These are phyloP conservation scores for Umbilicaria muhlenbergii DNA, from an alignment of 495 filamentous ascomycete species.

Conservation along the genomic window DNA sequence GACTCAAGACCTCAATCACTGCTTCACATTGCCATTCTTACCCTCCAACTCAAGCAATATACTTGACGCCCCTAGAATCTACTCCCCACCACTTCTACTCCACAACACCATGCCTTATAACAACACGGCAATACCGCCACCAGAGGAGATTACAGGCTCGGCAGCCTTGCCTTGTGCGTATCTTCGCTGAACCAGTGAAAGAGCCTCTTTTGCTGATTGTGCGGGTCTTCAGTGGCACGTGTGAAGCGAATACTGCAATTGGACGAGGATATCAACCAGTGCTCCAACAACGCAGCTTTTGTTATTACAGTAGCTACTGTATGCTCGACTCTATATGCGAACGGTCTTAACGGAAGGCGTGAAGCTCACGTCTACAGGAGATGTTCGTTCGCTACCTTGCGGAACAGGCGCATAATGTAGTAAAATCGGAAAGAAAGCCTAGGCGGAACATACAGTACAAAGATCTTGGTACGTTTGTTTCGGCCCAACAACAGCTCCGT, in stretches of 20 bases:
- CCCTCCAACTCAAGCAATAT: too few relatives aligned
- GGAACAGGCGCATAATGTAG: conserved; percentile 70
- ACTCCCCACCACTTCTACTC: too few relatives aligned
- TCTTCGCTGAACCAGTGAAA: not conserved
- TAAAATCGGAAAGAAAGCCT: conserved; percentile 80
- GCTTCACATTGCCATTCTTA: too few relatives aligned
- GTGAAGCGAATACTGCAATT: conserved; percentile 86
- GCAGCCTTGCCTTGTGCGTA: conserved; percentile 70
- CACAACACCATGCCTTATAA: conserved; percentile 65
- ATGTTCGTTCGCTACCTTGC: conserved; percentile 92
- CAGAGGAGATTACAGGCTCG: conserved; percentile 72
- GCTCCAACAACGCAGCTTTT: conserved; percentile 90
- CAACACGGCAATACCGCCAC: conserved; percentile 59
- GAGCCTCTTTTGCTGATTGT: not conserved
- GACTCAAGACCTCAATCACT: too few relatives aligned
- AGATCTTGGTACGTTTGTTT: conserved; percentile 52
- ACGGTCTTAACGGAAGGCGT: not conserved
- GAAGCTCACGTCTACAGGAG: conserved; percentile 39
- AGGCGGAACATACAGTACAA: conserved; percentile 92
- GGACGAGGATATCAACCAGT: conserved; percentile 69
- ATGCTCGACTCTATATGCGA: conserved; percentile 11
- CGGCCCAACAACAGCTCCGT: not conserved
- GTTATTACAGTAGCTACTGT: conserved; percentile 82
- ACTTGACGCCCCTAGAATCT: too few relatives aligned
- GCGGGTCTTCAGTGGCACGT: conserved; percentile 48